phyloP scores from a whole-genome alignment of 129 eudicot species.

The Apium graveolens region DNA sequence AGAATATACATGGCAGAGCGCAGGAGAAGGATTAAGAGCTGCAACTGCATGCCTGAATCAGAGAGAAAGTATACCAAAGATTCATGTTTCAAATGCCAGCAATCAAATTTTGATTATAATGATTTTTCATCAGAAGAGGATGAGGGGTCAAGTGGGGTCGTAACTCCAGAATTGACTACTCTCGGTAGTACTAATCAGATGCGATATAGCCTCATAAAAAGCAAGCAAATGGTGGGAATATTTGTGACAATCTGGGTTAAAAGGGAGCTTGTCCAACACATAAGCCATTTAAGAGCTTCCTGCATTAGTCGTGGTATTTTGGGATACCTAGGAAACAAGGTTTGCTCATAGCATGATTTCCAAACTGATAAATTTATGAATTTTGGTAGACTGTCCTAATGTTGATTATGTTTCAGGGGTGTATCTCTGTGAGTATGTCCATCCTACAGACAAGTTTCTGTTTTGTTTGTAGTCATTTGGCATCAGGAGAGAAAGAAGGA shows the following conservation, averaged over 20 bases:
- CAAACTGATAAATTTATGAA: not conserved
- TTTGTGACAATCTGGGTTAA: conserved; percentile 58
- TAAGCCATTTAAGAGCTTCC: conserved; percentile 52
- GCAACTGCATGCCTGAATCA: conserved; percentile 37
- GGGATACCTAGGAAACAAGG: conserved; percentile 77
- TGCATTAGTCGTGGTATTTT: conserved; percentile 61
- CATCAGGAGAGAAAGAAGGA: conserved; percentile 82
- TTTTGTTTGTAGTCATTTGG: conserved; percentile 70
- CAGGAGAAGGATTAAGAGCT: conserved; percentile 46
- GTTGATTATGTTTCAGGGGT: conserved; percentile 54
- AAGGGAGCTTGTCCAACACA: conserved; percentile 50
- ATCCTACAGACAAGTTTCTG: conserved; percentile 67
- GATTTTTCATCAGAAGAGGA: conserved; percentile 54
- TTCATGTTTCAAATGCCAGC: conserved; percentile 57
- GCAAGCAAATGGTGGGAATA: conserved; percentile 78
- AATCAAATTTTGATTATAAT: conserved; percentile 27
- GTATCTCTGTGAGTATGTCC: conserved; percentile 69
- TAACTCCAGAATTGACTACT: conserved; percentile 26
- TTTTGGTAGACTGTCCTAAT: not conserved
- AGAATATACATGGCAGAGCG: conserved; percentile 43
- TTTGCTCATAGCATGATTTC: conserved; percentile 5
- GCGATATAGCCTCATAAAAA: conserved; percentile 47
- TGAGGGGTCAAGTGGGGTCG: conserved; percentile 27
- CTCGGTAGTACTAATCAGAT: conserved; percentile 26
- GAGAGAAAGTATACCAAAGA: conserved; percentile 47